Evolutionary conservation across 495 filamentous ascomycete species (phyloP).

Genomic region (Penicillium manginii): DNA sequence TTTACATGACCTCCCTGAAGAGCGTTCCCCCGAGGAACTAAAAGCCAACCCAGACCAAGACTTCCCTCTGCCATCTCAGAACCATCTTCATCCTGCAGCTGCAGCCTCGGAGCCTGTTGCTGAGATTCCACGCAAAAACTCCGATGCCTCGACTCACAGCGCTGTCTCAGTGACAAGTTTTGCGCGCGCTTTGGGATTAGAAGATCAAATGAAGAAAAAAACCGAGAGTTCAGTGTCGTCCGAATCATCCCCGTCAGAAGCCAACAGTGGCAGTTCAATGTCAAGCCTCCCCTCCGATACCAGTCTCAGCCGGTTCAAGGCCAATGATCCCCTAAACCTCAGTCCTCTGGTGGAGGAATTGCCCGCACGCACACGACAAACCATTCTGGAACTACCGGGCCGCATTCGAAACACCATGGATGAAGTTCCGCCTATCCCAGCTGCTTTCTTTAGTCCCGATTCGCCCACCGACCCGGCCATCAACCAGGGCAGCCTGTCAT

Average conservation of each 20-base stretch:
- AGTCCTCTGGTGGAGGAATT: slow-evolving; percentile 44
- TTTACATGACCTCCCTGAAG: slow-evolving; percentile 29
- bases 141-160: slow-evolving; percentile 40
- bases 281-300: slow-evolving; percentile 59
- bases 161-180: slow-evolving; percentile 44
- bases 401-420: slow-evolving; percentile 30
- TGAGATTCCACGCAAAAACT: slow-evolving; percentile 28
- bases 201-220: slow-evolving; percentile 46
- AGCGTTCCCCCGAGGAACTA: slow-evolving; percentile 13
- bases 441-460: slow-evolving; percentile 46
- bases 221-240: slow-evolving; percentile 71
- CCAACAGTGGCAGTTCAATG: slow-evolving; percentile 70
- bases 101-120: slow-evolving; percentile 14
- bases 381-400: slow-evolving; percentile 21
- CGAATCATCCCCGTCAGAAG: slow-evolving; percentile 65
- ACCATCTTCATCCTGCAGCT: slow-evolving; percentile 20
- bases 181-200: slow-evolving; percentile 44
- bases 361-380: slow-evolving; percentile 25
- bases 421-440: slow-evolving; percentile 41
- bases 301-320: slow-evolving; percentile 37
- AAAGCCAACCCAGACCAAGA: slow-evolving; percentile 7
- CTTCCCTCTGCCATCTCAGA: slow-evolving; percentile 15
- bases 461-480: slow-evolving; percentile 65
- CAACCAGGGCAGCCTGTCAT: slow-evolving; percentile 45
- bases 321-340: slow-evolving; percentile 37